Percentiles rank a stretch among this genome's conserved stretches.
phyloP scores from a whole-genome alignment of 169 alveolate species.

The Cryptosporidium parvum region DNA sequence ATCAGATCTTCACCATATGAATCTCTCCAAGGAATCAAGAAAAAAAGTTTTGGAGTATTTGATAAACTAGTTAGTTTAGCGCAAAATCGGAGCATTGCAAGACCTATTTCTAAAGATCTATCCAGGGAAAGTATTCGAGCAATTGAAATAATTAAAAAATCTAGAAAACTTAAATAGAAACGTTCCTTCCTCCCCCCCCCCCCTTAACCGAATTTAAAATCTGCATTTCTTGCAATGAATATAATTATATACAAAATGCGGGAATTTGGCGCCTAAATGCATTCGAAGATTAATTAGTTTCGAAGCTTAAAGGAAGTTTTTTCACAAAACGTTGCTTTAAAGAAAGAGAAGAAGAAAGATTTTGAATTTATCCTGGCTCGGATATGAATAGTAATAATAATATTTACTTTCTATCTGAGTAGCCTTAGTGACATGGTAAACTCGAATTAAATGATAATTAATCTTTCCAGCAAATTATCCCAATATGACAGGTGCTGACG shows the following conservation, averaged over 20 bases:
- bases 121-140: conserved; percentile 54
- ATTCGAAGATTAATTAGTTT: background rate
- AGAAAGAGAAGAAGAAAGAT: background rate
- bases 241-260: background rate
- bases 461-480: background rate
- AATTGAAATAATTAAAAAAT: conserved; percentile 46
- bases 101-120: background rate
- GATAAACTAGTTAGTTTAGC: conserved; percentile 50
- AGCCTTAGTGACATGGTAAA: background rate
- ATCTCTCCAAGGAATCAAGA: background rate
- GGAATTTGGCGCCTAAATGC: background rate
- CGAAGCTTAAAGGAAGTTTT: background rate
- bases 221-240: background rate
- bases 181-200: no score
- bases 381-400: background rate
- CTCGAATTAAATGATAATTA: background rate
- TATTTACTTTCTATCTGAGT: background rate
- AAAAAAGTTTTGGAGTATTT: conserved; percentile 45
- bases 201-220: background rate
- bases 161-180: conserved; percentile 11
- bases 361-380: background rate
- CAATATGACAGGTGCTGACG: conserved; percentile 42
- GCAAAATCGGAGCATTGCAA: conserved; percentile 3
- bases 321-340: background rate
- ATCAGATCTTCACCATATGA: background rate